Base-by-base conservation (phyloP, 2,329 filamentous ascomycete genomes). In the Cordyceps javanica region DNA sequence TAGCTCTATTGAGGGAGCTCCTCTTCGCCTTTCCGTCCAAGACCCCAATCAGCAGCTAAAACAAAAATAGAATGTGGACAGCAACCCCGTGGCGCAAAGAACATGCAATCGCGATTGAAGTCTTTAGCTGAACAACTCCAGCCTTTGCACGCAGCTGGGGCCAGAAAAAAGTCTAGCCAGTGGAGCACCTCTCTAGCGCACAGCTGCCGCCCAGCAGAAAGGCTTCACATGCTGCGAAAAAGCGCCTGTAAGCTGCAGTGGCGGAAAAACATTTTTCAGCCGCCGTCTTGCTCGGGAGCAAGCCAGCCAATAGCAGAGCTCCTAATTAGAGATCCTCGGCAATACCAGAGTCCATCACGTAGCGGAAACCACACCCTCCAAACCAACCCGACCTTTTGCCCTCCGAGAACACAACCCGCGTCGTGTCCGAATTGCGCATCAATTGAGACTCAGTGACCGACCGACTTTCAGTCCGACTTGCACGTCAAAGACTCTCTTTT, bases 281-380 rank as follows among this genome's bases (percentile, higher is more conserved):
- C 50, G 60, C 63, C 62, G 48, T 63, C 59, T 62, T 62, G 57
- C 55, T 60, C 63, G 67, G 65, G 62, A 66, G 53, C 55, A 34
- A 34, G 11, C 39, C 61, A 67, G 59, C 78, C 78, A 81, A 81
- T 80, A 70, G 75, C 58, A 64, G 59, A 63, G 60, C 63, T 67
- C 62, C 65, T 69, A 76, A 74, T 79, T 76, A 69, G 62, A 71
- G 69, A 73, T 75, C 76, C 78, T 81, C 78, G 78, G 78, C 75
- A 80, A 79, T 78, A 62, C 41, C 42, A 46, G 42, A 28, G 41
- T 36, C 57, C 52, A 55, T 36, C 53, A 56, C 55, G n/a, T n/a
- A 41, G 60, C 44, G 13, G 21, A 16, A 39, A 38, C 39, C 28
- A 32, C 26, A 42, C 45, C 38, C 8, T 46, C 45, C 38, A 42